phyloP scores from a whole-genome alignment of 257 asterid genomes.

The Ligustrum vulgare region DNA sequence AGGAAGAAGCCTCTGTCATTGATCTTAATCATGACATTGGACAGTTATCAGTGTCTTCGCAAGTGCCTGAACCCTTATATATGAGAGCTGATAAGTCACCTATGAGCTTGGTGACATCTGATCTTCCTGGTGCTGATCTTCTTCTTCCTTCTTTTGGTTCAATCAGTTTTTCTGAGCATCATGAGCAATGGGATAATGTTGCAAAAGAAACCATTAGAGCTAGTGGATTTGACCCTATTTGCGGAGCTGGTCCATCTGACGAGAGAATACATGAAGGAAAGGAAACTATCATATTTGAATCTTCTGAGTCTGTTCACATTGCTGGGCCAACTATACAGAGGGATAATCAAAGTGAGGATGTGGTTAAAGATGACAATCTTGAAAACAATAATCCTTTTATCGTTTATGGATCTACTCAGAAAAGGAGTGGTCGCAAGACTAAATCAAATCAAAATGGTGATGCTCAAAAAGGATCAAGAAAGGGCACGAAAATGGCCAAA shows the following conservation, averaged over 20 bases:
- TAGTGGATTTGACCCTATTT: conserved; percentile 34
- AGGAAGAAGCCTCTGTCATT: conserved; percentile 33
- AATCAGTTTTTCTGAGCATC: conserved; percentile 29
- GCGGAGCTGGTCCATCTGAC: conserved; percentile 25
- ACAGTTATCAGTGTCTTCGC: conserved; percentile 39
- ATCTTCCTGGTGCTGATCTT: conserved; percentile 37
- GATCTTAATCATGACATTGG: conserved; percentile 42
- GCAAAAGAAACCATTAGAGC: conserved; percentile 26
- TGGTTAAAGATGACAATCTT: conserved; percentile 30
- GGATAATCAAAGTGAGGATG: conserved; percentile 26
- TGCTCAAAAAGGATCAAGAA: conserved; percentile 34
- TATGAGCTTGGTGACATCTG: conserved; percentile 29
- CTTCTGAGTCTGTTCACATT: conserved; percentile 21
- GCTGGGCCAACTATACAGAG: conserved; percentile 27
- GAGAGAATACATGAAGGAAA: conserved; percentile 31
- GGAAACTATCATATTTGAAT: conserved; percentile 3
- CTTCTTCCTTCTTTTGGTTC: conserved; percentile 46
- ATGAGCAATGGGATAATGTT: conserved; percentile 30
- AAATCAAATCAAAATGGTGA: conserved; percentile 34
- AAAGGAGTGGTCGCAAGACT: conserved; percentile 24
- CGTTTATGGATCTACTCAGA: conserved; percentile 38
- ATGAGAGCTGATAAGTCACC: conserved; percentile 33
- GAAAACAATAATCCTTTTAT: conserved; percentile 30
- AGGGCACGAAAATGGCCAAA: conserved; percentile 31
- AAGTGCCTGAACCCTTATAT: conserved; percentile 30